A percentile compares a stretch with the other conserved stretches of the same genome.
Conservation (phyloP, 768 basidiomycete genomes). For the Pleurotus salmoneostramineus region DNA sequence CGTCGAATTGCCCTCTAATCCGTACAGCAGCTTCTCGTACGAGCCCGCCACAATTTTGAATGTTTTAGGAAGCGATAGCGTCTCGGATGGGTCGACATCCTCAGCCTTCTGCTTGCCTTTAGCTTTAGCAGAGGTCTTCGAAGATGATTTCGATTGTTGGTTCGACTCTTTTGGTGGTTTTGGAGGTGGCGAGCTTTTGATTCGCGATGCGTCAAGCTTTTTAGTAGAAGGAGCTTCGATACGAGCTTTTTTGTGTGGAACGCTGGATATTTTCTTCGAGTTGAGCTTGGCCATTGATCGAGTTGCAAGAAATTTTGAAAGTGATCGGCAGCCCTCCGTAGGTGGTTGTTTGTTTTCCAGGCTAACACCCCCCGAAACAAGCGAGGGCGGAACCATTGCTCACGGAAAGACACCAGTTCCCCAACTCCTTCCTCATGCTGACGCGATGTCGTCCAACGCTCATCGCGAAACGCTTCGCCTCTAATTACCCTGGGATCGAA, state of each 20-base stretch:
- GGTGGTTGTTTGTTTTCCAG: neutral
- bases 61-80: slow-evolving; percentile 39
- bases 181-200: slow-evolving; percentile 18
- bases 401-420: neutral
- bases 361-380: slow-evolving; percentile 2
- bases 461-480: neutral
- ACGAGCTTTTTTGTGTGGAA: slow-evolving; percentile 4
- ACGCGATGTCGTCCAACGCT: neutral
- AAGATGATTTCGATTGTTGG: neutral
- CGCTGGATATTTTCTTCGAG: neutral
- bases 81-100: neutral
- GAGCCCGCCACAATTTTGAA: slow-evolving; percentile 92
- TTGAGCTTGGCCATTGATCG: slow-evolving; percentile 1
- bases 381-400: slow-evolving; percentile 2
- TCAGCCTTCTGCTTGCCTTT: slow-evolving; percentile 19
- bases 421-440: neutral
- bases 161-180: slow-evolving; percentile 16
- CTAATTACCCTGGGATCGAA: neutral
- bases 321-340: neutral
- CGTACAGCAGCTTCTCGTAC: slow-evolving; percentile 95
- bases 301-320: neutral
- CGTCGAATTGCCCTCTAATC: slow-evolving; percentile 63
- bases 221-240: slow-evolving; percentile 8
- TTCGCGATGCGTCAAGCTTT: slow-evolving; percentile 11
- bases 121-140: neutral